Evolutionary conservation across 352 stramenopile genomes (phyloP), one percentile per base, ranked within the genome.

Genomic region (Globisporangium rhizosaccharum): DNA sequence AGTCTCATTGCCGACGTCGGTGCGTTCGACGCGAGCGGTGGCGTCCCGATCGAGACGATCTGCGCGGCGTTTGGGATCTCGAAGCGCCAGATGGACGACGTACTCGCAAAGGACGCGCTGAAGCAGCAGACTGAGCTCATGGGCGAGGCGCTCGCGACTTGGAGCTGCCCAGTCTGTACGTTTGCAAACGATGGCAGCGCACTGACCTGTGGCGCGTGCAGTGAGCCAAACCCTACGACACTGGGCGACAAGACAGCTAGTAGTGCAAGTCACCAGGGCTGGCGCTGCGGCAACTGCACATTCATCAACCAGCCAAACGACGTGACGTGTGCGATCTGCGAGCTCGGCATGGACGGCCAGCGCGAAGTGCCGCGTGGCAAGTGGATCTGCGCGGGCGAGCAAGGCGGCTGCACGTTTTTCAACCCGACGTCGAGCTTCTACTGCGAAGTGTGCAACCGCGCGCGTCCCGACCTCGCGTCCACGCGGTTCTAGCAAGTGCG

Each of bases 381-480:
- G 59, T 96, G 86, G 86, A 74, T 94, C 20, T 96, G 86, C 51
- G 84, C 83, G 1, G 76, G 79, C 3, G 85, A 93, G 44, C 79
- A 94, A 51, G 86, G 86, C 52, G 86, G 86, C 53, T 96, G 85
- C 67, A 96, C 86, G 42, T 94, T 92, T 56, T 94, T 94, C 73
- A 96, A 94, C 64, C 57, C 80, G 15, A 85, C 81, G 59, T 60
- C 68, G 14, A 87, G 78, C 52, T 96, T 94, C 51, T 96, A 96
- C 65, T 96, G 86, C 69, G 84, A 96, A n/a, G 85, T 96, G 42
- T 96, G 86, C 74, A 91, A 94, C 63, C 84, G 85, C 39, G 84
- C 86, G 5, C 84, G 86, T 0, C 82, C 86, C 0, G 85, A 94
- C 36, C 64, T 96, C 28, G 70, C 74, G 11, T 83, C 79, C 10